Base-by-base conservation (phyloP, 495 filamentous ascomycete genomes). In the Venustampulla echinocandica region DNA sequence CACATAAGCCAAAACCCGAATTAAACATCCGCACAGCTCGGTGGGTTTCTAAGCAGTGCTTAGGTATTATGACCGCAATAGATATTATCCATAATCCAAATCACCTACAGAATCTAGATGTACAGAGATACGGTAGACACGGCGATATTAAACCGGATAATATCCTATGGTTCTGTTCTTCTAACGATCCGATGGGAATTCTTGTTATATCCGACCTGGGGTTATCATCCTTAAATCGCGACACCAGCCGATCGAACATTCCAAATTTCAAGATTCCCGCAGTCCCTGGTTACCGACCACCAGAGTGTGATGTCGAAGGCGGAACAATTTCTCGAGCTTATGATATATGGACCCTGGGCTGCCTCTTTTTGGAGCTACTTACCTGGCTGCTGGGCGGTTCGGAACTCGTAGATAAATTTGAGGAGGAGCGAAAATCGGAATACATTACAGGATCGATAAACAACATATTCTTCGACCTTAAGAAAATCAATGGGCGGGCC, bases 301-400 rank as follows among this genome's bases (percentile, higher is more conserved):
- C 69, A 0, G 67, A 71, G 46, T 42, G 42, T 5, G 39, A 41
- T 1, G 41, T 44, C 6, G 24, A 58, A 14, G 20, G 35, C 37
- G 47, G 50, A 1, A 14, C 10, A 11, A 50, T 28, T 10, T 65
- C 61, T 1, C 53, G 57, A 2, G 47, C 53, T 1, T 65, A 55
- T 21, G 69, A 73, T 47, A 53, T 69, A 2, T 73, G 66, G 66
- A 62, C 61, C 5, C 55, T 73, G 4, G 69, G 68, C 5, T 69
- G 68, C 40, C 50, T 73, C 7, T 64, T 61, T 35, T 54, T 73
- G 2, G 69, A 71, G 37, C 49, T 55, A 23, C 11, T 58, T 14
- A 57, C 45, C 10, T 61, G 58, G 58, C 35, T 55, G 3, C 37
- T 45, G 30, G 23, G 34, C 20, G 43, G 38, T 38, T 27, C 19